These are phyloP conservation scores for Mycena venus DNA, from an alignment of 768 basidiomycete species.

Conservation along the genomic window DNA sequence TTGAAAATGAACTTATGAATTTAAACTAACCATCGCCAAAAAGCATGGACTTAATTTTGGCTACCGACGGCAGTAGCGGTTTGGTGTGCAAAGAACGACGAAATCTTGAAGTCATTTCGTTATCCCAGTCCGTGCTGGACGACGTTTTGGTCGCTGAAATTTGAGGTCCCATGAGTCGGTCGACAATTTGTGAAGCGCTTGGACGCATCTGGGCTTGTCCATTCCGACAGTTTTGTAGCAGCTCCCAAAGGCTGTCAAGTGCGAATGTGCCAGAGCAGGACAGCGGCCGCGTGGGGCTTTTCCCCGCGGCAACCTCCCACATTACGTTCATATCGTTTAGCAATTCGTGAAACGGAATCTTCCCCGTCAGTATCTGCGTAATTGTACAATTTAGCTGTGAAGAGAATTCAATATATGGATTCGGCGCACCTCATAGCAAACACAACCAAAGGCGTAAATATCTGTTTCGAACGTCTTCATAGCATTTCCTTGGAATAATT, in stretches of 20 bases:
- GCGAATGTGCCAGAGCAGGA: background rate
- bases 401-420: background rate
- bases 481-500: too few relatives aligned
- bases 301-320: background rate
- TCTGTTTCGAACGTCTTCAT: background rate
- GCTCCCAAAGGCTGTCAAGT: conserved; percentile 1
- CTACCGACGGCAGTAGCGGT: background rate
- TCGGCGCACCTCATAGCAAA: conserved; percentile 41
- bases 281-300: background rate
- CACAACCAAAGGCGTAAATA: background rate
- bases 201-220: background rate
- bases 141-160: conserved; percentile 17
- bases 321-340: background rate
- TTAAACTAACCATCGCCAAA: too few relatives aligned
- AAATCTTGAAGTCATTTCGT: conserved; percentile 8
- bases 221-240: conserved; percentile 12
- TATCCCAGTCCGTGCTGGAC: conserved; percentile 1
- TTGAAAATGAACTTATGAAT: too few relatives aligned
- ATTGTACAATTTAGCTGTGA: background rate
- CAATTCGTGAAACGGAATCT: background rate
- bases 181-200: background rate
- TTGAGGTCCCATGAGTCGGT: background rate
- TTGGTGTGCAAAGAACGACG: background rate
- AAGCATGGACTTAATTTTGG: background rate
- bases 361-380: conserved; percentile 6